These are phyloP conservation scores for Cystoderma amianthinum DNA, from an alignment of 768 basidiomycete genomes.

Conservation along the genomic window DNA sequence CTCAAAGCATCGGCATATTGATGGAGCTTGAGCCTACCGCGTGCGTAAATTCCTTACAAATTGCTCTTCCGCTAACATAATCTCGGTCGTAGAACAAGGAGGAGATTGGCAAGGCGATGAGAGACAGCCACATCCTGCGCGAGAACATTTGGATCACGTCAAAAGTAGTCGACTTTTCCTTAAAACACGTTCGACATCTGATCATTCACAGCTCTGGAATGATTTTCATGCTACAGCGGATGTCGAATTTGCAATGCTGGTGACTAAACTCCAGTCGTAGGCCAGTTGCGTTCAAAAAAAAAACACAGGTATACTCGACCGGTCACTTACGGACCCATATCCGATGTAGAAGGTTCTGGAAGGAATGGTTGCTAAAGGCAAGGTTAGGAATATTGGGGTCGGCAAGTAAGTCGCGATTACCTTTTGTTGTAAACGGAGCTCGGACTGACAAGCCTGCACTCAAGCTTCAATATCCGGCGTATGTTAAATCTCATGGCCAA, in stretches of 20 bases:
- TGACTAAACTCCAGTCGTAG: no score
- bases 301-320: conserved; percentile 35
- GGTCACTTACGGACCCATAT: conserved; percentile 62
- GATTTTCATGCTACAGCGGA: conserved; percentile 69
- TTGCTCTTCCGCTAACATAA: background rate
- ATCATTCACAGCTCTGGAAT: conserved; percentile 81
- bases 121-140: conserved; percentile 51
- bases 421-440: background rate
- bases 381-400: conserved; percentile 73
- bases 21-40: conserved; percentile 65
- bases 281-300: conserved; percentile 64
- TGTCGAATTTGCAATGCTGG: conserved; percentile 47
- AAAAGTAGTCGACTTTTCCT: conserved; percentile 25
- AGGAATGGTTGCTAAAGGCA: conserved; percentile 69
- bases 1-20: conserved; percentile 65
- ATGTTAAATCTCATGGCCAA: conserved; percentile 58
- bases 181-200: no score
- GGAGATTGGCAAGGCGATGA: conserved; percentile 60
- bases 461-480: conserved; percentile 21
- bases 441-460: background rate
- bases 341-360: conserved; percentile 81
- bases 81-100: conserved; percentile 46
- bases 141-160: conserved; percentile 65
- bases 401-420: conserved; percentile 59
- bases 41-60: conserved; percentile 24